These are phyloP conservation scores for Peronosclerospora sorghi DNA, from an alignment of 352 stramenopile species.

Conservation along the genomic window DNA sequence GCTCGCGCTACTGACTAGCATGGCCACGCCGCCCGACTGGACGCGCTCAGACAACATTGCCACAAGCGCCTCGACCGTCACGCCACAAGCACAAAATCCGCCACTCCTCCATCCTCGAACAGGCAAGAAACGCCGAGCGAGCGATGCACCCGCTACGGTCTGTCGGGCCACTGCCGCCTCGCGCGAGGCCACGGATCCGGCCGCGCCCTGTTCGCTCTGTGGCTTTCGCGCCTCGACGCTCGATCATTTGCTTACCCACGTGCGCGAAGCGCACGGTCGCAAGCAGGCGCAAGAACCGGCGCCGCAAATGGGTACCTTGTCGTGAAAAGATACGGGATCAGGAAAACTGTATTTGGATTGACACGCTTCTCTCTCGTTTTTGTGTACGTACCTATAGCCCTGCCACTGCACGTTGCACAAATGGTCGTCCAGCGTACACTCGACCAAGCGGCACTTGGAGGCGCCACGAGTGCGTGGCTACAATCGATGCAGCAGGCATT, in stretches of 20 bases:
- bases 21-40: conserved; percentile 14
- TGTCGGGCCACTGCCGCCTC: conserved; percentile 7
- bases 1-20: not conserved
- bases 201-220: conserved; percentile 29
- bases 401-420: conserved; percentile 43
- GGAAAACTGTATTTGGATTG: conserved; percentile 1
- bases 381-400: conserved; percentile 23
- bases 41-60: not conserved
- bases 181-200: conserved; percentile 1
- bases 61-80: conserved; percentile 2
- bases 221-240: conserved; percentile 32
- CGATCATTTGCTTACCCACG: conserved; percentile 40
- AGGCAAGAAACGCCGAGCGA: conserved; percentile 52
- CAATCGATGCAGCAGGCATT: conserved; percentile 40
- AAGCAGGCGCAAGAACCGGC: conserved; percentile 7
- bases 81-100: not conserved
- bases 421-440: conserved; percentile 46
- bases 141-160: conserved; percentile 9
- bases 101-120: too few species aligned
- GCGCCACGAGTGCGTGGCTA: conserved; percentile 41
- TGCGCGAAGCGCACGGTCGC: conserved; percentile 26
- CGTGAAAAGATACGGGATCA: too few species aligned
- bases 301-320: conserved; percentile 35
- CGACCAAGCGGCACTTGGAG: conserved; percentile 34
- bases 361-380: not conserved